Percentiles rank a stretch among this genome's conserved stretches.
phyloP scores from a whole-genome alignment of 768 basidiomycete genomes.

The Tephrocybe sp. region DNA sequence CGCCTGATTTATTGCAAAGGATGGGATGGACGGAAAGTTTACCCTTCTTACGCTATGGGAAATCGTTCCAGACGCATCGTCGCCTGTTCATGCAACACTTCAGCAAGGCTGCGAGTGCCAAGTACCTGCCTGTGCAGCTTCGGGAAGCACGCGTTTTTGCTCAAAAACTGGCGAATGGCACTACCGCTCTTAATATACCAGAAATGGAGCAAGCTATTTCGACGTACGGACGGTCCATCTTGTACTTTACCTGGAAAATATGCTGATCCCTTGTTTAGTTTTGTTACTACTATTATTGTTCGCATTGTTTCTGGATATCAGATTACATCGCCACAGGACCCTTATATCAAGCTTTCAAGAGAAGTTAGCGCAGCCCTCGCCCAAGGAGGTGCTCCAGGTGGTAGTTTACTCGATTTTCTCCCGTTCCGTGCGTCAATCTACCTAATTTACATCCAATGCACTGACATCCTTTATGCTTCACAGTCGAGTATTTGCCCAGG shows the following conservation, averaged over 20 bases:
- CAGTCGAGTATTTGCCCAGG: slow-evolving; percentile 11
- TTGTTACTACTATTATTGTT: slow-evolving; percentile 14
- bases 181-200: background rate
- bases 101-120: background rate
- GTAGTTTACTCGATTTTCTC: slow-evolving; percentile 14
- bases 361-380: slow-evolving; percentile 3
- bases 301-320: slow-evolving; percentile 16
- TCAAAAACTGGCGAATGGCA: background rate
- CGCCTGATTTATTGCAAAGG: background rate
- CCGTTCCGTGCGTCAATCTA: slow-evolving; percentile 12
- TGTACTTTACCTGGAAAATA: background rate
- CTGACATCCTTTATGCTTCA: background rate
- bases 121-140: slow-evolving; percentile 1
- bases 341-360: slow-evolving; percentile 9
- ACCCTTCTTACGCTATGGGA: slow-evolving; percentile 7
- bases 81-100: slow-evolving; percentile 6
- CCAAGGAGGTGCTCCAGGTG: slow-evolving; percentile 6
- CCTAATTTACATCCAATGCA: background rate
- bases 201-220: background rate
- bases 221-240: background rate
- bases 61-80: slow-evolving; percentile 6
- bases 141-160: slow-evolving; percentile 3
- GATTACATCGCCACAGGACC: slow-evolving; percentile 13
- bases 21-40: slow-evolving; percentile 8
- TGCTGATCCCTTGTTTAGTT: slow-evolving; percentile 5